Conservation (phyloP, 495 filamentous ascomycete genomes). For the Jackrogersella minutella region DNA sequence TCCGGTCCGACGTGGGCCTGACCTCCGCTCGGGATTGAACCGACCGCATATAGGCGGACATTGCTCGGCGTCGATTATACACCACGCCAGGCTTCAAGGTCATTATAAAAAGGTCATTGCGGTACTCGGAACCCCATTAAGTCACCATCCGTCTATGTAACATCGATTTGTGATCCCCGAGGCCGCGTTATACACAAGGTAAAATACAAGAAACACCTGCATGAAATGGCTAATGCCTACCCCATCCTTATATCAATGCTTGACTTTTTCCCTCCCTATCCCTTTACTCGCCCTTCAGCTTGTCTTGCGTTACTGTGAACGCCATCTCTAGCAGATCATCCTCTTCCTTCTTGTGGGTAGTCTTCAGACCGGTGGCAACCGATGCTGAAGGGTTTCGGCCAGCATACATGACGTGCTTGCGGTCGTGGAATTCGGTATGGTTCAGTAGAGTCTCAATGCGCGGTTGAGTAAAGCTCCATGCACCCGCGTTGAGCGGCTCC, state of each 20-base stretch:
- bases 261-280: constrained; percentile 8
- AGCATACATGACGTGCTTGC: constrained; percentile 96
- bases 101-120: constrained; percentile 33
- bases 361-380: constrained; percentile 93
- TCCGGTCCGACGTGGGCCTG: constrained; percentile 8
- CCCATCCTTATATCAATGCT: constrained; percentile 27
- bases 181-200: constrained; percentile 45
- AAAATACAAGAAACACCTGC: constrained; percentile 43
- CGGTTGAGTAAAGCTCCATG: constrained; percentile 94
- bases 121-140: constrained; percentile 30
- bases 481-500: constrained; percentile 95
- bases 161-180: constrained; percentile 35
- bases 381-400: constrained; percentile 88
- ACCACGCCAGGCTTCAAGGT: not conserved
- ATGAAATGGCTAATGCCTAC: constrained; percentile 24
- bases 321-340: constrained; percentile 83
- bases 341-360: constrained; percentile 90
- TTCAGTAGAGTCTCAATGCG: constrained; percentile 96
- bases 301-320: constrained; percentile 67
- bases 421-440: constrained; percentile 85
- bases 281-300: constrained; percentile 74
- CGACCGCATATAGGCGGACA: not conserved
- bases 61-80: not conserved
- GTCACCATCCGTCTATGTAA: constrained; percentile 39
- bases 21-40: constrained; percentile 7